Evolutionary conservation across 2,329 filamentous ascomycete genomes (phyloP).

Genomic region (Beauveria rudraprayagi): DNA sequence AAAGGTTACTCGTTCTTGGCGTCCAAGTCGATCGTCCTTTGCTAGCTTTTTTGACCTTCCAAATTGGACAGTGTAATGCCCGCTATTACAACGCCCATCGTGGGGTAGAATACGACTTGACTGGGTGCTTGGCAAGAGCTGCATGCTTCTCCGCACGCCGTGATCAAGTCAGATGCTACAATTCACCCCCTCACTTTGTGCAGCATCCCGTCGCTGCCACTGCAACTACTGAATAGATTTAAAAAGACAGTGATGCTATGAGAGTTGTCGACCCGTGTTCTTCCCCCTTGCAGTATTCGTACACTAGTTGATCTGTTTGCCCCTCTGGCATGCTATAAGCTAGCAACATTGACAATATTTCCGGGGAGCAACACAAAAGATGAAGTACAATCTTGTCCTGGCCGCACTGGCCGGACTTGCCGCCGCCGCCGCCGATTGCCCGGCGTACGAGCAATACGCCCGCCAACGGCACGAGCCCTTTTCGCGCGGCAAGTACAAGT

Average conservation of each 20-base stretch:
- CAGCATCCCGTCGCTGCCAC: no score
- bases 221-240: no score
- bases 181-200: no score
- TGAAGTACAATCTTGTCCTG: conserved; percentile 4
- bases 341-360: no score
- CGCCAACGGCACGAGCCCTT: conserved; percentile 53
- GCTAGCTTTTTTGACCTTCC: background rate
- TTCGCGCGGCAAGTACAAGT: conserved; percentile 65
- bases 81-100: no score
- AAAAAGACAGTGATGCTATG: no score
- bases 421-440: conserved; percentile 22
- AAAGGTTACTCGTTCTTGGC: background rate
- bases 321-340: background rate
- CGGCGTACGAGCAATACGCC: conserved; percentile 28
- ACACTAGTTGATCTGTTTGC: background rate
- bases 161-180: no score
- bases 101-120: no score
- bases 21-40: background rate
- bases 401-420: conserved; percentile 9
- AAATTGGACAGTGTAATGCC: background rate
- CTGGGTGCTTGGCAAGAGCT: no score
- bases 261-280: no score
- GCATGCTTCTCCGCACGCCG: no score
- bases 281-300: no score
- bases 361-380: background rate